Evolutionary conservation across 2,329 filamentous ascomycete genomes (phyloP).

Genomic region (Ceratocystis smalleyi): DNA sequence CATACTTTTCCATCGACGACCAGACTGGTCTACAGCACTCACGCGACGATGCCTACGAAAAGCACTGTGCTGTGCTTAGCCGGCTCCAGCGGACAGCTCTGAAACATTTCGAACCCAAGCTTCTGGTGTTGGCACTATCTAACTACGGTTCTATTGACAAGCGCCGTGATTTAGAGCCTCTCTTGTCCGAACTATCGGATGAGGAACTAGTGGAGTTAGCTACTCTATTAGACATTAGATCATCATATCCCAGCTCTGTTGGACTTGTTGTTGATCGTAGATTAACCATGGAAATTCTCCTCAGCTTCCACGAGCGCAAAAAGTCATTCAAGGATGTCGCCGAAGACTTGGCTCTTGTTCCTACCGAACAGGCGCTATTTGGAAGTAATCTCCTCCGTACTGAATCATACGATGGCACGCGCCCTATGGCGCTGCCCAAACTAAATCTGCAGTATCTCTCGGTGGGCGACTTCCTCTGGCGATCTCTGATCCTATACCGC

Average conservation of each 20-base stretch:
- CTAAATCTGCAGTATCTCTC: constrained; percentile 91
- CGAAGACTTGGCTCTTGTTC: constrained; percentile 56
- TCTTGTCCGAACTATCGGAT: constrained; percentile 59
- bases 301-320: constrained; percentile 59
- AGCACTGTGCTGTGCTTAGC: constrained; percentile 62
- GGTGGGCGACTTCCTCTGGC: constrained; percentile 91
- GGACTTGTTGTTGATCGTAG: constrained; percentile 46
- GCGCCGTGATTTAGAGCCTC: constrained; percentile 58
- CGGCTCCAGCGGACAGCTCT: constrained; percentile 63
- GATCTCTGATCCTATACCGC: constrained; percentile 75
- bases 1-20: constrained; percentile 79
- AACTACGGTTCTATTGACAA: constrained; percentile 83
- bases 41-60: constrained; percentile 57
- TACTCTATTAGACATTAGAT: constrained; percentile 58
- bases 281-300: constrained; percentile 55
- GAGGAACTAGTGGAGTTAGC: constrained; percentile 58
- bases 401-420: constrained; percentile 73
- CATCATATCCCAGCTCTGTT: constrained; percentile 59
- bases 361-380: constrained; percentile 70
- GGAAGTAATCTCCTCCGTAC: constrained; percentile 64
- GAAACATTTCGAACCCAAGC: constrained; percentile 73
- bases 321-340: constrained; percentile 71
- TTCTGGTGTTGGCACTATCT: constrained; percentile 79
- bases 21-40: constrained; percentile 67
- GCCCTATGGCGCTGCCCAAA: constrained; percentile 80